These are phyloP conservation scores for Nannizziopsis arthrosporioides DNA, from an alignment of 2,329 filamentous ascomycete genomes.

Conservation along the genomic window DNA sequence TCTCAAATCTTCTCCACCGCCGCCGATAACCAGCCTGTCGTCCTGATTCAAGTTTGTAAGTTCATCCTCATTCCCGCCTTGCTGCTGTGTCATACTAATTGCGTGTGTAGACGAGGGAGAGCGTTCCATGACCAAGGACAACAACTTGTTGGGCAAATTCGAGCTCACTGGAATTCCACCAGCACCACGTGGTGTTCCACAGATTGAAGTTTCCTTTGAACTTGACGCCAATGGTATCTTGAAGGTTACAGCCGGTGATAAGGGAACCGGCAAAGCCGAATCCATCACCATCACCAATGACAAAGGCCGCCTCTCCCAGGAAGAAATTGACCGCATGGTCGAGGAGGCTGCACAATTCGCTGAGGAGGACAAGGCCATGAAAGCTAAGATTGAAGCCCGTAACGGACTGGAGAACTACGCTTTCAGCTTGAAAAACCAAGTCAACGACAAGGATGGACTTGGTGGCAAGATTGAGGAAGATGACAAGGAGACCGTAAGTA, in stretches of 20 bases:
- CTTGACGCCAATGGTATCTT: constrained; percentile 98
- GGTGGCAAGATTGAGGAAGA: constrained; percentile 98
- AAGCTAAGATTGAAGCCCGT: constrained; percentile 90
- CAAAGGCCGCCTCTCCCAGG: constrained; percentile 90
- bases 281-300: constrained; percentile 99
- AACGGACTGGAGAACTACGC: constrained; percentile 99
- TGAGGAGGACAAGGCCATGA: constrained; percentile 97
- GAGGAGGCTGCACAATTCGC: constrained; percentile 96
- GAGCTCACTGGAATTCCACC: constrained; percentile 93
- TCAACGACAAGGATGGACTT: constrained; percentile 90
- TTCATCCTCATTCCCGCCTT: constrained; percentile 11
- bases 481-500: constrained; percentile 82
- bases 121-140: constrained; percentile 87
- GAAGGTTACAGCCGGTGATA: constrained; percentile 89
- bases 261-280: constrained; percentile 95
- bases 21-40: constrained; percentile 90
- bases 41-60: constrained; percentile 78
- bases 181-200: constrained; percentile 87
- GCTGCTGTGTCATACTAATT: constrained; percentile 16
- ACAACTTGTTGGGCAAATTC: constrained; percentile 96
- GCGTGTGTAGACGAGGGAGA: constrained; percentile 58
- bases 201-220: constrained; percentile 97
- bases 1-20: constrained; percentile 96
- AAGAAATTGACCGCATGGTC: constrained; percentile 99
- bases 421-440: constrained; percentile 98